Percentiles rank a stretch among this genome's conserved stretches.
These are phyloP conservation scores for Eragrostis curvula DNA, from an alignment of 176 grass and related monocot genomes.

Conservation along the genomic window DNA sequence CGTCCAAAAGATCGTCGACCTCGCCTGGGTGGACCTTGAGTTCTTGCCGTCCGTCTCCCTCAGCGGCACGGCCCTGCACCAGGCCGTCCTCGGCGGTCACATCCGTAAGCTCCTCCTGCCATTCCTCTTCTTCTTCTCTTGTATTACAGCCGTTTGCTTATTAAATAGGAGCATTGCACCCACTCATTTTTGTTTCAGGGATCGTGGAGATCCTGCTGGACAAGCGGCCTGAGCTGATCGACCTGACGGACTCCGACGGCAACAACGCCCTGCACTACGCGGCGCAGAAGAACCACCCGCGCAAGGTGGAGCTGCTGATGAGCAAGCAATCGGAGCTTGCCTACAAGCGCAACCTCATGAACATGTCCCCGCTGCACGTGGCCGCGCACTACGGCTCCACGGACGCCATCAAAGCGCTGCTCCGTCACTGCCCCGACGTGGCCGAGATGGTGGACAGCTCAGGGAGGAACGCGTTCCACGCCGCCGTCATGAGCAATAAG, in stretches of 20 bases:
- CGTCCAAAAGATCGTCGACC: constrained; percentile 43
- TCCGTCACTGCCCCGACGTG: constrained; percentile 46
- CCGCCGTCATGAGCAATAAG: constrained; percentile 42
- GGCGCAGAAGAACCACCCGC: constrained; percentile 57
- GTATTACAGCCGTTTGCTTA: no score
- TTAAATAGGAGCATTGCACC: not conserved
- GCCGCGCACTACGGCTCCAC: constrained; percentile 50
- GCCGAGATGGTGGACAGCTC: constrained; percentile 41
- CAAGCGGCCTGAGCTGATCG: constrained; percentile 7
- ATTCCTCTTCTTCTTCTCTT: not conserved
- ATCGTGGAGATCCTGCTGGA: constrained; percentile 59
- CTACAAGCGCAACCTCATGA: constrained; percentile 25
- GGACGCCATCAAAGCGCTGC: constrained; percentile 44
- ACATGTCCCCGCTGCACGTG: constrained; percentile 51
- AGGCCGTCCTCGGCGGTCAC: constrained; percentile 70
- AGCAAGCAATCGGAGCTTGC: constrained; percentile 36
- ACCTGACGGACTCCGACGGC: constrained; percentile 31
- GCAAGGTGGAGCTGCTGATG: constrained; percentile 49
- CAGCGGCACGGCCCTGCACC: constrained; percentile 61
- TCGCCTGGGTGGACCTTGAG: constrained; percentile 33
- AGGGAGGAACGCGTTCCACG: constrained; percentile 53
- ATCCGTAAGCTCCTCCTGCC: constrained; percentile 22
- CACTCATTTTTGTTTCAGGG: constrained; percentile 13
- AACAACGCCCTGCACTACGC: constrained; percentile 74
- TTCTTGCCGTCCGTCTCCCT: constrained; percentile 3